phyloP scores from a whole-genome alignment of 768 basidiomycete genomes.

The Chalciporus piperatus region DNA sequence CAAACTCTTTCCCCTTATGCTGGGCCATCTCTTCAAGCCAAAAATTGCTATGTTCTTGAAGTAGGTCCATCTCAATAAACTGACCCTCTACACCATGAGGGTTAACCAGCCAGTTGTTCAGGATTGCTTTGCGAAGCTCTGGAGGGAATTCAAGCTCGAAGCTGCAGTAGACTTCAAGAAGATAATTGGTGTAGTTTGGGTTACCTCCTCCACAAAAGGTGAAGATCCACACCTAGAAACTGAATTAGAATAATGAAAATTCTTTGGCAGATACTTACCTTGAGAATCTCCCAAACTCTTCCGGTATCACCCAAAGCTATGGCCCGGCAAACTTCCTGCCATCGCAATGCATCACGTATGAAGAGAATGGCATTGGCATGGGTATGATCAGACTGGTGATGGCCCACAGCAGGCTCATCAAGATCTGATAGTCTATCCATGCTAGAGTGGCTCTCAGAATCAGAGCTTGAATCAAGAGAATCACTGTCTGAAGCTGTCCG shows the following conservation, averaged over 20 bases:
- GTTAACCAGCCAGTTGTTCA: constrained; percentile 32
- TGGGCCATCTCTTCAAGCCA: background rate
- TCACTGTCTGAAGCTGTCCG: too few species aligned
- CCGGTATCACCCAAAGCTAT: constrained; percentile 25
- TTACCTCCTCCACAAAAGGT: constrained; percentile 26
- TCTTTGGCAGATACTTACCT: constrained; percentile 15
- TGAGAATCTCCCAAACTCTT: constrained; percentile 24
- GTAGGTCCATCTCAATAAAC: constrained; percentile 30
- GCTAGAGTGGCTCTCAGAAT: too few species aligned
- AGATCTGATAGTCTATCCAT: too few species aligned
- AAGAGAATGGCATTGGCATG: constrained; percentile 20
- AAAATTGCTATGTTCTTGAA: constrained; percentile 32
- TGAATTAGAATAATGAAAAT: too few species aligned
- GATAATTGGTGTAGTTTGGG: constrained; percentile 26
- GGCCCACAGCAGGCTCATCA: too few species aligned
- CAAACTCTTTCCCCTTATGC: background rate
- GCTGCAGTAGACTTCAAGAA: constrained; percentile 27
- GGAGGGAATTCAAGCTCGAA: constrained; percentile 22
- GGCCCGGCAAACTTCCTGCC: constrained; percentile 24
- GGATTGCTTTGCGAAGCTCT: constrained; percentile 16
- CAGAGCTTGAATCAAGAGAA: too few species aligned
- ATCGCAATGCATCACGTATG: constrained; percentile 21
- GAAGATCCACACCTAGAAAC: constrained; percentile 20
- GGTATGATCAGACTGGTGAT: too few species aligned
- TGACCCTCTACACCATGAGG: constrained; percentile 17